Base-by-base conservation (phyloP, 768 basidiomycete species). In the Phylloporus sp. region DNA sequence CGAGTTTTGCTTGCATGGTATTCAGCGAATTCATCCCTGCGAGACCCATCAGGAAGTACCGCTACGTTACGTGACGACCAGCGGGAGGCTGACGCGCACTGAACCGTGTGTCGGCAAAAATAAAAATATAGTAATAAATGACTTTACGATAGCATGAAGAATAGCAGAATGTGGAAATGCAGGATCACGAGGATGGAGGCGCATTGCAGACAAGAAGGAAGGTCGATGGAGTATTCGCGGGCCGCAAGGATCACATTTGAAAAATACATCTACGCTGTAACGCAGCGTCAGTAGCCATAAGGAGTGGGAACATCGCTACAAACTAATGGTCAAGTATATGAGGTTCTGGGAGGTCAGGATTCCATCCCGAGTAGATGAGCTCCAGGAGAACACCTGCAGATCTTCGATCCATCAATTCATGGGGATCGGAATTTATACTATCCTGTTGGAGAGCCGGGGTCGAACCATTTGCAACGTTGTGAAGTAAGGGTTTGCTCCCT, bases 131-230 rank as follows among this genome's bases (percentile, higher is more conserved):
- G 39, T 13, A 45, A 45, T 35, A 12, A 49, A 47, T 22, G 13
- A 18, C 69, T 75, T 69, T 73, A 88, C 88, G 56, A 97, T 95
- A 57, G 92, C 93, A 69, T 97, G 94, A 31, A 97, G 74, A 50
- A 97, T 80, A 3, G 91, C 88, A 4, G 88, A 82, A 72, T 95
- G 91, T 28, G 94, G 94, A 63, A 95, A 97, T 35, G 80, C 80
- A 8, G 85, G 80, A 64, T 92, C 88, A 50, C 81, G 78, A 4
- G 94, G 91, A 45, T 90, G 82, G 40, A 93, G 73, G 57, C 80
- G 80, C 79, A 95, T 79, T 4, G 89, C 85, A 15, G 87, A 78
- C 23, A 92, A 70, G 67, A 97, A 90, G 9, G 87, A 84, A 12
- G 85, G 81, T 10, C 82, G 81, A 64, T 95, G 91, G 31, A 97